Evolutionary conservation across 148 eudicot species (phyloP).

Genomic region (Rhododendron vialii): DNA sequence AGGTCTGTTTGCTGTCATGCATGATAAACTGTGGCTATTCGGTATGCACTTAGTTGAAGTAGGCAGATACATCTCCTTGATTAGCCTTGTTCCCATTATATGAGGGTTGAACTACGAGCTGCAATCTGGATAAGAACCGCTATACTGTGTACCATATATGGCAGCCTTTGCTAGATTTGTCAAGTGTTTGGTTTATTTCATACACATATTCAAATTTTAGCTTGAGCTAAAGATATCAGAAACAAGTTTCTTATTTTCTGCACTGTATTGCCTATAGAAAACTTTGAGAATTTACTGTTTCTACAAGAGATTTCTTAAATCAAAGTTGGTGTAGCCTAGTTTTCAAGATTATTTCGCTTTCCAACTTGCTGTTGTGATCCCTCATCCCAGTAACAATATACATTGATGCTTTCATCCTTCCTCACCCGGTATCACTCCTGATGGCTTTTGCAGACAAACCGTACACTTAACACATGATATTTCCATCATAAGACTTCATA

Average conservation of each 20-base stretch:
- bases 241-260: not conserved
- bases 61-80: not conserved
- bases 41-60: not conserved
- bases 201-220: not conserved
- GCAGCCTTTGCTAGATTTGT: not conserved
- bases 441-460: not conserved
- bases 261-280: not conserved
- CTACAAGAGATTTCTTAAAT: not conserved
- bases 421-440: not conserved
- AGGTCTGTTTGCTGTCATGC: not conserved
- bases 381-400: not conserved
- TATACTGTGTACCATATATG: not conserved
- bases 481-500: not conserved
- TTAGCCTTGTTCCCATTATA: not conserved
- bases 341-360: not conserved
- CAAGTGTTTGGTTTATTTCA: not conserved
- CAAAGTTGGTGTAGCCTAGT: not conserved
- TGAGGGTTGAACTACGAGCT: not conserved
- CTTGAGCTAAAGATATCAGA: not conserved
- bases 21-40: not conserved
- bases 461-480: not conserved
- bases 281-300: not conserved
- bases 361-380: not conserved
- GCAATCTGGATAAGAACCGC: not conserved
- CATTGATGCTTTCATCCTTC: not conserved